Evolutionary conservation across 805 yeast species (phyloP).

Genomic region (Middelhovenomyces tepae): DNA sequence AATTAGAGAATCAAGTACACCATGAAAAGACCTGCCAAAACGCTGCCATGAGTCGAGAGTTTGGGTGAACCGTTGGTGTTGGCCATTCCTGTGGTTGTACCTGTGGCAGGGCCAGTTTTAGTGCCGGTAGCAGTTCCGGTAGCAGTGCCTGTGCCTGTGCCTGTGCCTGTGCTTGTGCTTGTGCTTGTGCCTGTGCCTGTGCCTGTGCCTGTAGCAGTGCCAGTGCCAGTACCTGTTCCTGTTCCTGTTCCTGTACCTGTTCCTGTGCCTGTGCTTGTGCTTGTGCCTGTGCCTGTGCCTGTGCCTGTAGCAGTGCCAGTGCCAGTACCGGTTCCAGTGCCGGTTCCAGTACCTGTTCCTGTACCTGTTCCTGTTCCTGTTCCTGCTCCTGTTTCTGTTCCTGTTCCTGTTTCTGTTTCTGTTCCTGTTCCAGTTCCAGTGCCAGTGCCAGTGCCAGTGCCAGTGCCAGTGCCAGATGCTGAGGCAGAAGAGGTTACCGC

Average conservation of each 20-base stretch:
- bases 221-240: conserved; percentile 4
- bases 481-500: too few species aligned
- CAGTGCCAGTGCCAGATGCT: conserved; percentile 2
- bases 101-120: too few species aligned
- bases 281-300: too few species aligned
- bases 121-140: conserved; percentile 2
- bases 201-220: conserved; percentile 1
- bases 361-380: too few species aligned
- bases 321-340: conserved; percentile 1
- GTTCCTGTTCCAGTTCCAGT: conserved; percentile 8
- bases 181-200: conserved; percentile 6
- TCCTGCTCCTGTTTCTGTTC: not conserved
- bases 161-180: conserved; percentile 7
- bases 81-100: too few species aligned
- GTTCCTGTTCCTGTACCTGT: conserved; percentile 8
- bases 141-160: conserved; percentile 1
- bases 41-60: too few species aligned
- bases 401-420: conserved; percentile 3
- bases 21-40: too few species aligned
- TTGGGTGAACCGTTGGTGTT: too few species aligned
- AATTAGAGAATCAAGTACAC: too few species aligned
- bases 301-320: conserved; percentile 1
- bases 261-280: conserved; percentile 1
- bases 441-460: conserved; percentile 1
- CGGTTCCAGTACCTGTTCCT: conserved; percentile 1